These are phyloP conservation scores for Hypoxylon lienhwacheense DNA, from an alignment of 495 filamentous ascomycete species.

Conservation along the genomic window DNA sequence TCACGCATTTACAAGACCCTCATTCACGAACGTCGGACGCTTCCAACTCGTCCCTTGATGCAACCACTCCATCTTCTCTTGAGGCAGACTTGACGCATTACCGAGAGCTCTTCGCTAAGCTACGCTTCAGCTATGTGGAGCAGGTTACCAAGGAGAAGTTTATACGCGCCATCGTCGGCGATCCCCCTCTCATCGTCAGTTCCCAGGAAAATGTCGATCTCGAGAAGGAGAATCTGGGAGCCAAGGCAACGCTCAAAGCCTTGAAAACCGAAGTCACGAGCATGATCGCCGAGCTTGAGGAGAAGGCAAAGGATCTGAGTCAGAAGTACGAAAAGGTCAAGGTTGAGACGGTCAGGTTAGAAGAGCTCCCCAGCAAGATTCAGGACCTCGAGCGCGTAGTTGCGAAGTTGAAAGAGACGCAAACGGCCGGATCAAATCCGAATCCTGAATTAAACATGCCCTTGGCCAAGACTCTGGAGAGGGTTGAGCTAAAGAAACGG, in stretches of 20 bases:
- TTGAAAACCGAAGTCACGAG: slow-evolving; percentile 78
- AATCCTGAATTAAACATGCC: slow-evolving; percentile 55
- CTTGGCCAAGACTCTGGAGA: slow-evolving; percentile 58
- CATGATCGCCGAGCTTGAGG: slow-evolving; percentile 72
- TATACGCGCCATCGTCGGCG: slow-evolving; percentile 75
- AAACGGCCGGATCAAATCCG: slow-evolving; percentile 34
- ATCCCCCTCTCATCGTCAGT: slow-evolving; percentile 81
- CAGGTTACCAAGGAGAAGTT: slow-evolving; percentile 82
- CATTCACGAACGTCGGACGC: slow-evolving; percentile 66
- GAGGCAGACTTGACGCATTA: slow-evolving; percentile 89
- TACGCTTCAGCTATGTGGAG: slow-evolving; percentile 91
- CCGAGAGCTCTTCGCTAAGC: slow-evolving; percentile 91
- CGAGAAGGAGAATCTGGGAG: slow-evolving; percentile 66
- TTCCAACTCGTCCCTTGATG: slow-evolving; percentile 64
- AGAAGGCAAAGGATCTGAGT: slow-evolving; percentile 61
- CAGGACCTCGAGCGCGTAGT: slow-evolving; percentile 63
- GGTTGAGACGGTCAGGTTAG: slow-evolving; percentile 60
- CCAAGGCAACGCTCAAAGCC: slow-evolving; percentile 74
- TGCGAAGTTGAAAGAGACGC: slow-evolving; percentile 51
- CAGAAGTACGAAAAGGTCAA: slow-evolving; percentile 63
- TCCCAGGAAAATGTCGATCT: slow-evolving; percentile 80
- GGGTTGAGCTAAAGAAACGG: slow-evolving; percentile 62
- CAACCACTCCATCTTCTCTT: slow-evolving; percentile 71
- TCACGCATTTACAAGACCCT: slow-evolving; percentile 44
- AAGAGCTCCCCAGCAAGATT: slow-evolving; percentile 64